Percentiles rank a stretch among this genome's conserved stretches.
These are phyloP conservation scores for Sclerotinia spermophila DNA, from an alignment of 2,329 filamentous ascomycete genomes.

Conservation along the genomic window DNA sequence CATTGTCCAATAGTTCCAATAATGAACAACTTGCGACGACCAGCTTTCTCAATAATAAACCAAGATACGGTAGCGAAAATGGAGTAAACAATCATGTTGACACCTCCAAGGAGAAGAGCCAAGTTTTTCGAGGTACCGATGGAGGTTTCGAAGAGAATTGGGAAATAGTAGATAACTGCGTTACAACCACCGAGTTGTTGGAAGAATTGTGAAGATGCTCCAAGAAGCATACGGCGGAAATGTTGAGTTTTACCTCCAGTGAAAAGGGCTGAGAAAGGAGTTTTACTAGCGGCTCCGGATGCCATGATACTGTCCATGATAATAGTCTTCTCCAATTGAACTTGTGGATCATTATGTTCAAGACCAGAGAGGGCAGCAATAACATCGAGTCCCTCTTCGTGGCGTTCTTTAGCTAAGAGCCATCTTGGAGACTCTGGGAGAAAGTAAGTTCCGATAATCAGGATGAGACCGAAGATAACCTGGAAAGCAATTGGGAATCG, in stretches of 20 bases:
- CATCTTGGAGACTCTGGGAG: conserved; percentile 97
- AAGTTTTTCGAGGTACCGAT: conserved; percentile 47
- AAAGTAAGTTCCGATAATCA: conserved; percentile 78
- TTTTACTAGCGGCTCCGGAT: conserved; percentile 34
- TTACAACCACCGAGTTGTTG: conserved; percentile 50
- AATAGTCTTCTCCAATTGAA: conserved; percentile 35
- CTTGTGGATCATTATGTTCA: conserved; percentile 44
- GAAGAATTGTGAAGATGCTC: conserved; percentile 48
- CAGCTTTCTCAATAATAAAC: conserved; percentile 55
- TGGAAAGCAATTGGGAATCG: conserved; percentile 86
- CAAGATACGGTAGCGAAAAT: conserved; percentile 52
- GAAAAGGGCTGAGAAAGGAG: conserved; percentile 44
- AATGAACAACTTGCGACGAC: conserved; percentile 69
- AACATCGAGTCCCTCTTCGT: conserved; percentile 95
- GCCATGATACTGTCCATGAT: conserved; percentile 41
- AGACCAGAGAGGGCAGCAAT: conserved; percentile 89
- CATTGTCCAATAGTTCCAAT: conserved; percentile 63
- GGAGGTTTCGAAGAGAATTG: conserved; percentile 49
- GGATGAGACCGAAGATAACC: conserved; percentile 81
- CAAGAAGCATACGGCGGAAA: conserved; percentile 51
- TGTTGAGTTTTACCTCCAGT: conserved; percentile 53
- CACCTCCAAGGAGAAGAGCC: conserved; percentile 51
- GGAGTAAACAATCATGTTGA: conserved; percentile 54
- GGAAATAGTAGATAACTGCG: conserved; percentile 47
- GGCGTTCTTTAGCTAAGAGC: conserved; percentile 93